phyloP scores from a whole-genome alignment of 1,284 basidiomycete genomes.

The Coniophora puteana region DNA sequence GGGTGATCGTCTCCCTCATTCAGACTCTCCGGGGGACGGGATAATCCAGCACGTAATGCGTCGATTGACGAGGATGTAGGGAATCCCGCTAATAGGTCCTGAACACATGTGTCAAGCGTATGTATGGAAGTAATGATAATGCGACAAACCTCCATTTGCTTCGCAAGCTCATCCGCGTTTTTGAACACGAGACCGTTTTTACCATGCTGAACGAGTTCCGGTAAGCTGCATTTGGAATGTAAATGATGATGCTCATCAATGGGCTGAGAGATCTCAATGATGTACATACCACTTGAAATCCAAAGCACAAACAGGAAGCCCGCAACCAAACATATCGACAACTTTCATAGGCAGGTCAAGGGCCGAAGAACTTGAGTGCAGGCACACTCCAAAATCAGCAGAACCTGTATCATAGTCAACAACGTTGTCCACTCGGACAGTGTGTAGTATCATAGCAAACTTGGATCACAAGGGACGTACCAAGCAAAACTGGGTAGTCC shows the following conservation, averaged over 20 bases:
- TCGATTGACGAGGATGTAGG: conserved; percentile 50
- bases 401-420: conserved; percentile 52
- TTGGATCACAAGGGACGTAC: conserved; percentile 36
- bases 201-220: conserved; percentile 83
- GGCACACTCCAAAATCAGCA: conserved; percentile 87
- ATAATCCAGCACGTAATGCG: conserved; percentile 45
- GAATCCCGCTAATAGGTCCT: conserved; percentile 63
- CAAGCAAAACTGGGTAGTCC: conserved; percentile 85
- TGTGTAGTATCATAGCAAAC: conserved; percentile 7
- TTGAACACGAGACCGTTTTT: conserved; percentile 82
- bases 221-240: conserved; percentile 52
- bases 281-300: conserved; percentile 75
- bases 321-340: conserved; percentile 99
- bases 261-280: conserved; percentile 1
- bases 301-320: conserved; percentile 88
- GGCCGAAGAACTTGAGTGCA: conserved; percentile 89
- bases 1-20: too few relatives aligned
- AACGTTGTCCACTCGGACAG: conserved; percentile 4
- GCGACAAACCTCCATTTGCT: conserved; percentile 62
- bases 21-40: too few relatives aligned
- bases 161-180: conserved; percentile 64
- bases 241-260: too few relatives aligned
- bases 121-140: conserved; percentile 1
- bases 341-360: conserved; percentile 99
- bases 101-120: conserved; percentile 1